Conservation (phyloP, 2,329 filamentous ascomycete species). For the Rasamsonia emersonii region DNA sequence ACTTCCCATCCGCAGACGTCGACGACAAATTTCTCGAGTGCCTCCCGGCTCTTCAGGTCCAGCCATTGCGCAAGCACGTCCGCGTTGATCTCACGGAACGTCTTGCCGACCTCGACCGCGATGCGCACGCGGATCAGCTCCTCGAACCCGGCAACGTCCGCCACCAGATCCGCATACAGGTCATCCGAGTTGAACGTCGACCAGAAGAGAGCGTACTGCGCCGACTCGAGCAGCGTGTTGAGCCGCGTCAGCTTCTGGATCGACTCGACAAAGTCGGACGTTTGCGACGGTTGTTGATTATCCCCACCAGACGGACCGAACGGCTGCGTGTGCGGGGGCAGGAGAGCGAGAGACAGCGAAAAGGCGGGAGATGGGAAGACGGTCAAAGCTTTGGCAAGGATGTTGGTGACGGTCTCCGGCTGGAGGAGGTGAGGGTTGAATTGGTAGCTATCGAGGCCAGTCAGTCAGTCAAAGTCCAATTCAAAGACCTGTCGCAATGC, state of each 20-base stretch:
- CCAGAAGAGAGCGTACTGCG: constrained; percentile 92
- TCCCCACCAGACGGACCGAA: constrained; percentile 45
- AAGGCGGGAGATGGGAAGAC: constrained; percentile 96
- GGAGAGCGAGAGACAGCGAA: constrained; percentile 84
- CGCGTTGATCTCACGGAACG: constrained; percentile 64
- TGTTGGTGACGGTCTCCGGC: constrained; percentile 96
- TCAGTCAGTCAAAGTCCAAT: too few relatives aligned
- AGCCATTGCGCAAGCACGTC: constrained; percentile 66
- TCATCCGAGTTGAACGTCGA: constrained; percentile 85
- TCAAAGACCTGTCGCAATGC: too few relatives aligned
- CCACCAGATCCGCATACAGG: constrained; percentile 88
- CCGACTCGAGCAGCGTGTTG: constrained; percentile 78
- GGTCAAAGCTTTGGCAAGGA: constrained; percentile 95
- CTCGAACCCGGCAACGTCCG: constrained; percentile 91
- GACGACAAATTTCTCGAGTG: constrained; percentile 67
- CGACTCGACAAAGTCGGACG: constrained; percentile 64
- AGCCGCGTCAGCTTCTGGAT: constrained; percentile 78
- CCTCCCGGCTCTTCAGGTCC: constrained; percentile 56
- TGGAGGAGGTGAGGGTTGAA: constrained; percentile 98
- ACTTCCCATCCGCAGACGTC: constrained; percentile 84
- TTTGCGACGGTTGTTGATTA: constrained; percentile 31
- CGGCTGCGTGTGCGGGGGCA: constrained; percentile 71
- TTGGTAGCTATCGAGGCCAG: constrained; percentile 64
- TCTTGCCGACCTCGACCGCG: constrained; percentile 73
- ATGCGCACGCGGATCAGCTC: constrained; percentile 87